phyloP scores from a whole-genome alignment of 2,329 filamentous ascomycete genomes.

The Aaosphaeria arxii region DNA sequence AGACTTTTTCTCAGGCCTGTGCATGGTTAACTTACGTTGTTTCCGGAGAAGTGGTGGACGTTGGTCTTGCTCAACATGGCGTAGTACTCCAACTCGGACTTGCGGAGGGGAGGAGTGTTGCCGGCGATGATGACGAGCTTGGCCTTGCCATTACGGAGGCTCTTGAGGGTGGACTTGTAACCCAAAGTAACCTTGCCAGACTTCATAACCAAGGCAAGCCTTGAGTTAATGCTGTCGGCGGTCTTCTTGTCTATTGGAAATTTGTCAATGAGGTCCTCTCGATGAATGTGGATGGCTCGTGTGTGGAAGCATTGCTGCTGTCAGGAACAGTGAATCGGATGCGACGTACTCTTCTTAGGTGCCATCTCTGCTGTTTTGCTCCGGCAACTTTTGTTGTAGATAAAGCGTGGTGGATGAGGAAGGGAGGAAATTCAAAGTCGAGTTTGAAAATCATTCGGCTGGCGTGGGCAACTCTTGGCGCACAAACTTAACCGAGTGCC shows the following conservation, averaged over 20 bases:
- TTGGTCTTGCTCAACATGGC: slow-evolving; percentile 59
- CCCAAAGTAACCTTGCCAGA: slow-evolving; percentile 80
- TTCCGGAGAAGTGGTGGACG: slow-evolving; percentile 96
- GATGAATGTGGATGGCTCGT: background rate
- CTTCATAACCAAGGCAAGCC: slow-evolving; percentile 68
- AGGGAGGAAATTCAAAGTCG: background rate
- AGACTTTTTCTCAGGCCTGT: slow-evolving; percentile 87
- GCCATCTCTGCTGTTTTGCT: slow-evolving; percentile 55
- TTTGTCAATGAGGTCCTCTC: background rate
- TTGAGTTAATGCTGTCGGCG: slow-evolving; percentile 71
- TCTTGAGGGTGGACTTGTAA: slow-evolving; percentile 87
- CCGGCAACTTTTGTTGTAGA: slow-evolving; percentile 21
- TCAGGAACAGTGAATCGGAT: background rate
- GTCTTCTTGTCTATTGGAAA: slow-evolving; percentile 54
- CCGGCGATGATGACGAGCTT: slow-evolving; percentile 92
- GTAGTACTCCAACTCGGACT: slow-evolving; percentile 88
- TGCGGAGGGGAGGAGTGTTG: slow-evolving; percentile 97
- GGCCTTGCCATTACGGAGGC: slow-evolving; percentile 89
- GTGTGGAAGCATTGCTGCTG: background rate
- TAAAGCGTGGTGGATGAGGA: background rate
- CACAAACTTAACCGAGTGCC: background rate
- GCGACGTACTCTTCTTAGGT: slow-evolving; percentile 68
- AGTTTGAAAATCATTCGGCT: too few relatives aligned
- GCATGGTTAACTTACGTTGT: slow-evolving; percentile 78
- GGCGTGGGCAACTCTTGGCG: background rate